Conservation (phyloP, 2,329 filamentous ascomycete species). For the Phoma sp. region DNA sequence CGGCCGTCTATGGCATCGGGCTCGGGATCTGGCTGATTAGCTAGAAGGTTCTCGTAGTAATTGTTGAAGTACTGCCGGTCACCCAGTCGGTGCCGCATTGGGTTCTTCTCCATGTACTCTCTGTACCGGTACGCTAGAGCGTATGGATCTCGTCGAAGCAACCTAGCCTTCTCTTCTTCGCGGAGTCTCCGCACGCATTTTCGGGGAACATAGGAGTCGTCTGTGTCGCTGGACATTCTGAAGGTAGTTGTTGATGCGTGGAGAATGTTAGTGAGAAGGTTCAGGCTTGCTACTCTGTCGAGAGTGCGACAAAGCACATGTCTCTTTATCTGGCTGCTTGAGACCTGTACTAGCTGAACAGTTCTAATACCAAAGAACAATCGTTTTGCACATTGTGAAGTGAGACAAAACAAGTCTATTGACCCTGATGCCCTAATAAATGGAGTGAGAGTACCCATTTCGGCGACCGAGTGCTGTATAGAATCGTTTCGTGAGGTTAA, state of each 20-base stretch:
- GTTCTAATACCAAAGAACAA: too few relatives aligned
- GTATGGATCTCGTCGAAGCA: slow-evolving; percentile 24
- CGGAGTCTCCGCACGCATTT: slow-evolving; percentile 1
- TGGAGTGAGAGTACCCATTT: too few relatives aligned
- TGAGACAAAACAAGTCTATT: too few relatives aligned
- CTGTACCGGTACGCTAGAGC: slow-evolving; percentile 30
- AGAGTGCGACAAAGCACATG: slow-evolving; percentile 3
- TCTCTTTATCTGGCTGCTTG: slow-evolving; percentile 13
- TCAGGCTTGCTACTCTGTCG: neutral
- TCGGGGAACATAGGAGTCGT: neutral
- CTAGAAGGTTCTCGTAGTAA: slow-evolving; percentile 33
- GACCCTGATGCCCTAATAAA: too few relatives aligned
- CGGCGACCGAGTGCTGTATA: too few relatives aligned
- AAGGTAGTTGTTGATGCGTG: neutral
- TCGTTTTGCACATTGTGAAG: too few relatives aligned
- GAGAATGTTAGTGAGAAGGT: neutral
- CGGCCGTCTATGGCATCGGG: slow-evolving; percentile 22
- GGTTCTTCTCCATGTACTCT: slow-evolving; percentile 27
- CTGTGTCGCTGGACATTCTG: neutral
- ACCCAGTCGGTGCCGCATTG: slow-evolving; percentile 1
- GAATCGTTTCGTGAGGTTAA: too few relatives aligned
- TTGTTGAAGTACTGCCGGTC: slow-evolving; percentile 20
- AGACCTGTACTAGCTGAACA: too few relatives aligned
- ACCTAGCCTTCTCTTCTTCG: neutral
- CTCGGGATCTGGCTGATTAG: slow-evolving; percentile 28